A percentile compares a stretch with the other conserved stretches of the same genome.
These are phyloP conservation scores for Epithemia pelagica DNA, from an alignment of 108 stramenopile genomes.

Conservation along the genomic window DNA sequence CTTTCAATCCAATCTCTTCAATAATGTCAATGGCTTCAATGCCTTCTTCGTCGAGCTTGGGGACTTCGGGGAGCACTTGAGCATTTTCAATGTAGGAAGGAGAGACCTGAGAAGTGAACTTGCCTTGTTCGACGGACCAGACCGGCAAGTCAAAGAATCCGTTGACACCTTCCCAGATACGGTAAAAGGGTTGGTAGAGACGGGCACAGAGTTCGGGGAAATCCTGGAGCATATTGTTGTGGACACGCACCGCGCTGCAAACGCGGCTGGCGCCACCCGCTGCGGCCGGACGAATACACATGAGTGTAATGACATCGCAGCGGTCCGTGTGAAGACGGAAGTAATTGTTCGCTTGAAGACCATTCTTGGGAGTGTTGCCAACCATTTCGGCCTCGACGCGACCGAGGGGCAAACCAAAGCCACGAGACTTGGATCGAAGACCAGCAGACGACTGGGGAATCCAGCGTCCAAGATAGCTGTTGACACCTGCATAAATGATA, in stretches of 20 bases:
- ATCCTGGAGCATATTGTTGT: not conserved
- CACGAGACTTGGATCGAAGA: not conserved
- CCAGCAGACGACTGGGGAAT: not conserved
- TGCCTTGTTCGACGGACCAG: not conserved
- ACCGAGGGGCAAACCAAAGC: not conserved
- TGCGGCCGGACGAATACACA: not conserved
- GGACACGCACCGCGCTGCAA: not conserved
- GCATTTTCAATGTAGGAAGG: constrained; percentile 5
- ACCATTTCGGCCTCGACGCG: not conserved
- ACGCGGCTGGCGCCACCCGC: not conserved
- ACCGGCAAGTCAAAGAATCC: constrained; percentile 5
- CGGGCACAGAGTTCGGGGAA: not conserved
- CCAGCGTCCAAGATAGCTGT: not conserved
- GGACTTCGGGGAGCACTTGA: constrained; percentile 1
- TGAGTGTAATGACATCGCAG: not conserved
- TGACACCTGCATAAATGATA: not conserved
- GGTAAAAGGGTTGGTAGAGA: constrained; percentile 4
- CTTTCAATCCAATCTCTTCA: constrained; percentile 4
- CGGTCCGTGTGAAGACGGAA: not conserved
- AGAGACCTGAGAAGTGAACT: constrained; percentile 5
- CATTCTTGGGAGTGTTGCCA: not conserved
- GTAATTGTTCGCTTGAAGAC: constrained; percentile 1
- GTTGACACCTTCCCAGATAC: constrained; percentile 6
- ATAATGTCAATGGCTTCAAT: constrained; percentile 5
- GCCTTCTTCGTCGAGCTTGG: constrained; percentile 5